Evolutionary conservation across 228 moss, liverwort and hornwort species (phyloP).

Genomic region (Sphagnum fallax): DNA sequence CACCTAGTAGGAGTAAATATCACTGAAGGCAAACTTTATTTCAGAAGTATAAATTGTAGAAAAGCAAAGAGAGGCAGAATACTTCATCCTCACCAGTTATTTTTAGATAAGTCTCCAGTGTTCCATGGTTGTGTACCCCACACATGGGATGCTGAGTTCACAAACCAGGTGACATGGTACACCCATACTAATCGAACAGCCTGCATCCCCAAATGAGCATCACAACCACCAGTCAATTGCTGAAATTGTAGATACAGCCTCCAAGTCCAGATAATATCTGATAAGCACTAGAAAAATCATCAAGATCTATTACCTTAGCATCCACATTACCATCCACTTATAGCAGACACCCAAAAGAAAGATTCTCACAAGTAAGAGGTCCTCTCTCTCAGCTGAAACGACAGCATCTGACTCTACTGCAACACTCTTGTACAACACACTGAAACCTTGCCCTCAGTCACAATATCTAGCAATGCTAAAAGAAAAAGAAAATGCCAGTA

Average conservation of each 20-base stretch:
- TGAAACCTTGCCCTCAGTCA: background rate
- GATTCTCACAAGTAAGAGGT: background rate
- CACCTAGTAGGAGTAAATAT: background rate
- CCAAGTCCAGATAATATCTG: background rate
- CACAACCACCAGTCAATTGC: too few species aligned
- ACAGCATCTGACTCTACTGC: background rate
- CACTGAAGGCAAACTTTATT: too few species aligned
- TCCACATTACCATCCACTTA: background rate
- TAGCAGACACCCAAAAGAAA: background rate
- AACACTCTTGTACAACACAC: background rate
- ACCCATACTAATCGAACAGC: slow-evolving; percentile 96
- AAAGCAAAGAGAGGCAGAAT: background rate
- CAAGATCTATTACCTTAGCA: background rate
- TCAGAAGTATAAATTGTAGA: background rate
- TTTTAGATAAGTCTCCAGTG: slow-evolving; percentile 85
- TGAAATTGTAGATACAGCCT: background rate
- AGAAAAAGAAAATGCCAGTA: background rate
- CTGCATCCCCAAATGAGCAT: slow-evolving; percentile 19
- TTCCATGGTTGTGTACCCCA: slow-evolving; percentile 95
- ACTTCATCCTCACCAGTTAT: slow-evolving; percentile 63
- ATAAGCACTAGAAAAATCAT: background rate
- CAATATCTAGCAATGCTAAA: background rate
- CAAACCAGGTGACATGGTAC: slow-evolving; percentile 98
- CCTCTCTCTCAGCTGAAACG: background rate
- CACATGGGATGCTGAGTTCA: slow-evolving; percentile 94